Percentiles rank a stretch among this genome's conserved stretches.
Evolutionary conservation across 768 basidiomycete genomes (phyloP).

Genomic region (Macrolepiota albuminosa): DNA sequence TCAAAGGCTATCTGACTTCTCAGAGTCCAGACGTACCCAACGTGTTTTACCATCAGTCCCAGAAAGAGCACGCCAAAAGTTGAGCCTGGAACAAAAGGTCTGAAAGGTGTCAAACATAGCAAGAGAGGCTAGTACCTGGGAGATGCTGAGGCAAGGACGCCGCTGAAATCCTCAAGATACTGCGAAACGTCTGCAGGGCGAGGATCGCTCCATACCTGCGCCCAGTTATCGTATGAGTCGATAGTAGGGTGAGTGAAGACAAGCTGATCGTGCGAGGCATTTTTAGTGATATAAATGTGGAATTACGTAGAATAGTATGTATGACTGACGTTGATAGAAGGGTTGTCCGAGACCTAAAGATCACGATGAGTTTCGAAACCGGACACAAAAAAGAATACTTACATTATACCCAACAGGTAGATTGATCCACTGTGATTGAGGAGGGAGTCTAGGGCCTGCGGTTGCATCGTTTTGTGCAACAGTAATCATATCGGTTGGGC

Average conservation of each 20-base stretch:
- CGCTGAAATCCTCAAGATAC: slow-evolving; percentile 46
- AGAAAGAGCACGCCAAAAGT: slow-evolving; percentile 57
- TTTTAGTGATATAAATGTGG: neutral
- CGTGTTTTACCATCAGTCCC: slow-evolving; percentile 43
- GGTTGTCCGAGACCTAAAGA: slow-evolving; percentile 49
- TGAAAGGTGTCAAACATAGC: neutral
- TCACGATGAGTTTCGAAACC: neutral
- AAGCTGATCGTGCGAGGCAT: slow-evolving; percentile 27
- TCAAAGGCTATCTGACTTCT: neutral
- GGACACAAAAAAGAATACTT: slow-evolving; percentile 2
- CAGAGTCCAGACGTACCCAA: slow-evolving; percentile 30
- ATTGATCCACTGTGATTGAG: slow-evolving; percentile 47
- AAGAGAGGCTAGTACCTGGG: slow-evolving; percentile 33
- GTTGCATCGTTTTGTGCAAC: slow-evolving; percentile 42
- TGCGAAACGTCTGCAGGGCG: slow-evolving; percentile 51
- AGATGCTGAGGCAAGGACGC: slow-evolving; percentile 53
- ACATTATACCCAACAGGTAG: slow-evolving; percentile 55
- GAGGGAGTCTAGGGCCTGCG: slow-evolving; percentile 44
- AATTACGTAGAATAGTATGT: neutral
- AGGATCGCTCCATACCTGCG: slow-evolving; percentile 48
- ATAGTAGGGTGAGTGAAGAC: slow-evolving; percentile 62
- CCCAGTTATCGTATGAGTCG: slow-evolving; percentile 67
- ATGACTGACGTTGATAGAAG: slow-evolving; percentile 50
- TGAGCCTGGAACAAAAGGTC: slow-evolving; percentile 31
- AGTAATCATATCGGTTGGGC: slow-evolving; percentile 53